Evolutionary conservation across 73 alveolate genomes (phyloP).

Genomic region (Paramecium caudatum): DNA sequence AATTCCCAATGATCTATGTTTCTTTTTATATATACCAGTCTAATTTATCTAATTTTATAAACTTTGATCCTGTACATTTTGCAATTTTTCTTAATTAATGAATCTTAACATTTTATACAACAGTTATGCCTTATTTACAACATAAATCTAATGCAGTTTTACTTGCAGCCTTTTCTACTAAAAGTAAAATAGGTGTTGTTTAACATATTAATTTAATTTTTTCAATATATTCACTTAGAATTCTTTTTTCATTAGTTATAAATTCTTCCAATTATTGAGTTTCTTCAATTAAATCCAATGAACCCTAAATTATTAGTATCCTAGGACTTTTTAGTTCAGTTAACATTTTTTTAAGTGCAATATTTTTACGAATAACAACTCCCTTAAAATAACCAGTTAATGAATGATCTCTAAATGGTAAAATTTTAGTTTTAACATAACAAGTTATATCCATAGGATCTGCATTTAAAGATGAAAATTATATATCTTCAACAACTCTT

Average conservation of each 20-base stretch:
- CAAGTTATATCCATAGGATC: slow-evolving; percentile 40
- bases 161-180: slow-evolving; percentile 37
- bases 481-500: slow-evolving; percentile 23
- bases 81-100: slow-evolving; percentile 49
- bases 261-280: slow-evolving; percentile 50
- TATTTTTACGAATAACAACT: slow-evolving; percentile 1
- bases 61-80: slow-evolving; percentile 32
- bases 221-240: slow-evolving; percentile 10
- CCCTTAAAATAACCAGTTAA: slow-evolving; percentile 47
- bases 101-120: slow-evolving; percentile 10
- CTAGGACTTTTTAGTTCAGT: slow-evolving; percentile 13
- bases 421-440: slow-evolving; percentile 29
- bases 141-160: slow-evolving; percentile 36
- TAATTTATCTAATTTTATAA: slow-evolving; percentile 11
- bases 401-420: slow-evolving; percentile 45
- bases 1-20: slow-evolving; percentile 16
- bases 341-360: slow-evolving; percentile 25
- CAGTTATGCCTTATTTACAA: slow-evolving; percentile 41
- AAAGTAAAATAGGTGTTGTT: slow-evolving; percentile 7
- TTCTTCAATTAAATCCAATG: slow-evolving; percentile 24
- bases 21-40: slow-evolving; percentile 19
- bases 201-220: slow-evolving; percentile 2
- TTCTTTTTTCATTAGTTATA: slow-evolving; percentile 12
- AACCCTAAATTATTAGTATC: not conserved
- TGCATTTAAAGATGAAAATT: not conserved